A percentile compares a stretch with the other conserved stretches of the same genome.
phyloP scores from a whole-genome alignment of 176 grass and related monocot genomes.

The Otatea glauca region DNA sequence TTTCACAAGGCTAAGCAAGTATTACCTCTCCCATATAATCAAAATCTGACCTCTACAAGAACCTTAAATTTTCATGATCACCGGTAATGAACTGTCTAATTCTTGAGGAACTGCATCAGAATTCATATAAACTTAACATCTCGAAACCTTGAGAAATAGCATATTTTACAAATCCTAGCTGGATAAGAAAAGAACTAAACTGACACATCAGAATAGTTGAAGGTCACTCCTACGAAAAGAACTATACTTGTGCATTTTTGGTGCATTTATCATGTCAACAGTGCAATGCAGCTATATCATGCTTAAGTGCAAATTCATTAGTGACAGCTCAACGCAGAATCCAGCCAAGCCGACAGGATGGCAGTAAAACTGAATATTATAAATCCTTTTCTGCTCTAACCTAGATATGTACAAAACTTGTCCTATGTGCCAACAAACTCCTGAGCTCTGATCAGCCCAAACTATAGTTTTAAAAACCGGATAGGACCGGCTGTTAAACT shows the following conservation, averaged over 20 bases:
- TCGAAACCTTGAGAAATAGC: neutral
- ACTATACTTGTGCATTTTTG: neutral
- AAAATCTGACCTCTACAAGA: neutral
- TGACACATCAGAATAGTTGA: neutral
- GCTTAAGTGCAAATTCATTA: constrained; percentile 9
- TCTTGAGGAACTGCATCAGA: neutral
- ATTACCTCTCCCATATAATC: neutral
- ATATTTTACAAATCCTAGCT: neutral
- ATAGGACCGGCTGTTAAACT: too few species aligned
- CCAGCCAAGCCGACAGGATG: constrained; percentile 12
- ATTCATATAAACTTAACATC: neutral
- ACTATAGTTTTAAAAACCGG: neutral
- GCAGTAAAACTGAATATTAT: neutral
- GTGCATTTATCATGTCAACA: constrained; percentile 34
- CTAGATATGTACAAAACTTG: neutral
- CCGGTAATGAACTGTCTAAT: neutral
- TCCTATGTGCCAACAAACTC: neutral
- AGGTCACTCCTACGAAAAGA: constrained; percentile 5
- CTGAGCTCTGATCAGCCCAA: neutral
- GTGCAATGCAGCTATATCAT: neutral
- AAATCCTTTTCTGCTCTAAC: neutral
- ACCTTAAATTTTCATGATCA: neutral
- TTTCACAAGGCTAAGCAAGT: constrained; percentile 2
- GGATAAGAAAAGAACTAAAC: neutral
- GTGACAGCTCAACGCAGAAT: constrained; percentile 6